Conservation (phyloP, 768 basidiomycete genomes). For the Kwoniella pini region DNA sequence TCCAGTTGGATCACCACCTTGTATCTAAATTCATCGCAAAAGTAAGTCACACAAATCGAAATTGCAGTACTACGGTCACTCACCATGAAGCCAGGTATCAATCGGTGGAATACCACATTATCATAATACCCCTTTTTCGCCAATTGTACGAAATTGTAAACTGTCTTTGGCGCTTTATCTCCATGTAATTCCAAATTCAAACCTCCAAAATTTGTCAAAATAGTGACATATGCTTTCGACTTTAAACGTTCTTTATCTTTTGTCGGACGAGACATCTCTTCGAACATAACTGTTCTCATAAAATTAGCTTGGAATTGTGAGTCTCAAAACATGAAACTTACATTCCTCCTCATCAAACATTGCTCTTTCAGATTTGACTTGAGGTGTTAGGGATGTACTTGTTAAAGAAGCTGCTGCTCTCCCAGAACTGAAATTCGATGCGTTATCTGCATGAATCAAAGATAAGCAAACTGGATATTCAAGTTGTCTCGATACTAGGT, state of each 20-base stretch:
- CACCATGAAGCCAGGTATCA: conserved; percentile 96
- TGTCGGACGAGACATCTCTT: conserved; percentile 75
- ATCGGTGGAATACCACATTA: conserved; percentile 81
- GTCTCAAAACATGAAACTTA: conserved; percentile 29
- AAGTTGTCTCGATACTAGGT: no score
- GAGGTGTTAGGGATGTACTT: conserved; percentile 83
- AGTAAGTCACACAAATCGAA: neutral
- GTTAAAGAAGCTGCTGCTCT: conserved; percentile 90
- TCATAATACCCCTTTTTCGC: conserved; percentile 89
- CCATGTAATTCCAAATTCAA: conserved; percentile 67
- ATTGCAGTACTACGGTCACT: conserved; percentile 22
- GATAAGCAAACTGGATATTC: neutral
- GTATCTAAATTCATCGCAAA: conserved; percentile 63
- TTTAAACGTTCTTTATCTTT: conserved; percentile 93
- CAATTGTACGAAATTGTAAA: conserved; percentile 96
- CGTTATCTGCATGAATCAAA: conserved; percentile 56
- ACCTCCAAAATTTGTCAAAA: conserved; percentile 87
- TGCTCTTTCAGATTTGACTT: conserved; percentile 69
- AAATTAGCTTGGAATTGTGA: neutral
- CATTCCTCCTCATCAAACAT: conserved; percentile 98
- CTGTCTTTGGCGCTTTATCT: conserved; percentile 82
- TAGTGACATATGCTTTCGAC: conserved; percentile 90
- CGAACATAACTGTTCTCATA: conserved; percentile 73
- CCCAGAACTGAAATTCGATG: conserved; percentile 62
- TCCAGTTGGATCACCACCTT: conserved; percentile 96